These are phyloP conservation scores for Dothideomycetes sp. DNA, from an alignment of 2,329 filamentous ascomycete species.

Conservation along the genomic window DNA sequence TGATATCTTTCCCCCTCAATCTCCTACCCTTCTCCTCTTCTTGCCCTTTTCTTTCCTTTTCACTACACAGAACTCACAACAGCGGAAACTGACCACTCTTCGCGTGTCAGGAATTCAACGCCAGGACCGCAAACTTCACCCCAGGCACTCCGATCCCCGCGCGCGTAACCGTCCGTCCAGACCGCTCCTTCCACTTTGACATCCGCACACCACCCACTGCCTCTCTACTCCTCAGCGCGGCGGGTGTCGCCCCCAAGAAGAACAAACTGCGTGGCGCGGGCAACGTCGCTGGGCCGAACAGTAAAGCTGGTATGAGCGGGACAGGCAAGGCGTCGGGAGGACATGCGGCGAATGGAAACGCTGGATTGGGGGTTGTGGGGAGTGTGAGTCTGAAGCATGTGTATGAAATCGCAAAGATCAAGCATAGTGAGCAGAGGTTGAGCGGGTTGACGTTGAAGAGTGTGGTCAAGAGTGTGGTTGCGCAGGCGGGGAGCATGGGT, in stretches of 20 bases:
- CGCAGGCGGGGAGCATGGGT: slow-evolving; percentile 39
- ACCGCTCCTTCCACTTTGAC: slow-evolving; percentile 88
- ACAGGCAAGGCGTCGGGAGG: slow-evolving; percentile 24
- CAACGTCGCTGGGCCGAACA: slow-evolving; percentile 35
- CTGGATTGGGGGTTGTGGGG: slow-evolving; percentile 69
- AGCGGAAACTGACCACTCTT: neutral
- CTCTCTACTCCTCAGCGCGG: slow-evolving; percentile 75
- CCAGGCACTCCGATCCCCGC: slow-evolving; percentile 80
- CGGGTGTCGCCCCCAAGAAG: slow-evolving; percentile 64
- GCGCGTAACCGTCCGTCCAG: slow-evolving; percentile 81
- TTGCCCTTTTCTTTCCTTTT: slow-evolving; percentile 1
- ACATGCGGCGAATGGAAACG: slow-evolving; percentile 33
- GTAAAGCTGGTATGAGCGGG: slow-evolving; percentile 23
- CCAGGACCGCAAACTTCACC: slow-evolving; percentile 73
- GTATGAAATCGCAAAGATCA: slow-evolving; percentile 96
- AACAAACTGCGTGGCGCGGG: slow-evolving; percentile 64
- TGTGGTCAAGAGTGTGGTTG: slow-evolving; percentile 60
- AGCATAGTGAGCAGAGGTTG: slow-evolving; percentile 44
- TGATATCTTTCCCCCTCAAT: slow-evolving; percentile 6
- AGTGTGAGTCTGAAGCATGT: slow-evolving; percentile 87
- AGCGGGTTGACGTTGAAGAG: slow-evolving; percentile 73
- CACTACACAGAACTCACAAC: too few species aligned
- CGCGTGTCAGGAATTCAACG: slow-evolving; percentile 77
- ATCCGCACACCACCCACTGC: slow-evolving; percentile 90
- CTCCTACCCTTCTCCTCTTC: neutral